phyloP scores from a whole-genome alignment of 2,329 filamentous ascomycete species.

The Trichoderma lentiforme region DNA sequence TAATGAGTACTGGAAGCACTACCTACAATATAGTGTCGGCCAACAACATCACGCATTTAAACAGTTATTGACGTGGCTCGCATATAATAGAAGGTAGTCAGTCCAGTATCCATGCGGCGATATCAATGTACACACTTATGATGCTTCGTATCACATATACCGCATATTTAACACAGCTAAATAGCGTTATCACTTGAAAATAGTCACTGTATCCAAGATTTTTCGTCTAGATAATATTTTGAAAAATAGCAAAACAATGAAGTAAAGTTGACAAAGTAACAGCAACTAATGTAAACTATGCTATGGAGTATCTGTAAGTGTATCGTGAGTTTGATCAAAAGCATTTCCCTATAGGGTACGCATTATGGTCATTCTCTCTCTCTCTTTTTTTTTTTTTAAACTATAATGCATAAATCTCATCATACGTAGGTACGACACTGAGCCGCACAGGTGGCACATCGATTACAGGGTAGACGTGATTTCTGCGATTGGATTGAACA shows the following conservation, averaged over 20 bases:
- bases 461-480: background rate
- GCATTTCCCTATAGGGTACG: background rate
- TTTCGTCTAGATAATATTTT: rapidly evolving
- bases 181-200: background rate
- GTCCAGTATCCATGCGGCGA: background rate
- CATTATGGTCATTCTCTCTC: background rate
- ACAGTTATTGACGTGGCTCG: background rate
- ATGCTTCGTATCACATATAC: background rate
- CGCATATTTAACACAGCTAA: background rate
- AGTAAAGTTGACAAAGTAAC: background rate
- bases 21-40: background rate
- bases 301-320: background rate
- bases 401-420: background rate
- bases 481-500: background rate
- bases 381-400: no score
- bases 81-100: background rate
- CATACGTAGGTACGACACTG: background rate
- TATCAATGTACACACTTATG: background rate
- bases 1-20: background rate
- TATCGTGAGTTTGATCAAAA: background rate
- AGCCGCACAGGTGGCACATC: background rate
- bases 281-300: background rate
- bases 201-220: background rate
- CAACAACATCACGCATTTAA: background rate
- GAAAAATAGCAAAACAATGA: background rate